Conservation (phyloP, 225 moss, liverwort and hornwort genomes). For the Pseudisothecium myosuroides region DNA sequence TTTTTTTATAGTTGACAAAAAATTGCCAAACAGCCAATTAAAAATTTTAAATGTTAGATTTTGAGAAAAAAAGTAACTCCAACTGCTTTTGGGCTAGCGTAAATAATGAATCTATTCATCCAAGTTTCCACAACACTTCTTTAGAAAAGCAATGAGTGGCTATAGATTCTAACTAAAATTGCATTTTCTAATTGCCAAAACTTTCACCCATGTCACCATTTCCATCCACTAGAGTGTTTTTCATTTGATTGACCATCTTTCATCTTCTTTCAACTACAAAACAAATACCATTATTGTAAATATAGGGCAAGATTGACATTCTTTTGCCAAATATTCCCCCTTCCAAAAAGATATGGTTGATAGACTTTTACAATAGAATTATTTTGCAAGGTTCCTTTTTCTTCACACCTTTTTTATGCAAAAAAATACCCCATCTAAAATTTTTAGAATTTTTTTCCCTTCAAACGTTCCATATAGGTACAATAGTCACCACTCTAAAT, state of each 20-base stretch:
- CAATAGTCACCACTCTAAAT: too few species aligned
- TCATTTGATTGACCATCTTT: background rate
- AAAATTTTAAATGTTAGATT: background rate
- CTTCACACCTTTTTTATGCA: too few species aligned
- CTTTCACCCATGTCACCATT: background rate
- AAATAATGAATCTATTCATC: background rate
- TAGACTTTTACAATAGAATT: background rate
- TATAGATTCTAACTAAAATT: background rate
- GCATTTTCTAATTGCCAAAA: background rate
- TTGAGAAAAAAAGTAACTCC: background rate
- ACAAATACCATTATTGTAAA: too few species aligned
- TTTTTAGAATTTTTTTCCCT: background rate
- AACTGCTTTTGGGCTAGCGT: accelerated
- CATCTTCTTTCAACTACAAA: background rate
- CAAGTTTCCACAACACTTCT: accelerated
- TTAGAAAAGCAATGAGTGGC: accelerated
- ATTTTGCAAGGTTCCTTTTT: background rate
- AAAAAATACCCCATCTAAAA: too few species aligned
- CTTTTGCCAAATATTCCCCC: background rate
- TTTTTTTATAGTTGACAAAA: accelerated
- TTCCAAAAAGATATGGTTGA: accelerated
- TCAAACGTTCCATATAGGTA: too few species aligned
- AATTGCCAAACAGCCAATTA: background rate
- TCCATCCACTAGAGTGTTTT: background rate
- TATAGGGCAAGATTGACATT: background rate